Evolutionary conservation across 805 yeast species (phyloP).

Genomic region (Teunomyces panamensis): DNA sequence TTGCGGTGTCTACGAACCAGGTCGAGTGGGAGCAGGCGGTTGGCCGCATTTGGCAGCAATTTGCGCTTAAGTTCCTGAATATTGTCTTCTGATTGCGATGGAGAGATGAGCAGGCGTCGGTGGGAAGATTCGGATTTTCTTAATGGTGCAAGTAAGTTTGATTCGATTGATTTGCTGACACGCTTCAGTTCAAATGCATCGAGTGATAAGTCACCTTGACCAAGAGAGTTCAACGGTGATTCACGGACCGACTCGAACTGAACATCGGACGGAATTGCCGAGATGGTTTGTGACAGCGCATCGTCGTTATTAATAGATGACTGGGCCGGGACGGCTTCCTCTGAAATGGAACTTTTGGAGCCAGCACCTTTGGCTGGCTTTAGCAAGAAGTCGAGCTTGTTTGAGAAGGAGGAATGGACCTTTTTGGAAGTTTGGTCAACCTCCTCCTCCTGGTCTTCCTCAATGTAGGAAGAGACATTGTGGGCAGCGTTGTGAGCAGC

Average conservation of each 20-base stretch:
- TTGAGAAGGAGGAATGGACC: constrained; percentile 12
- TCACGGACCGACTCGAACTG: constrained; percentile 48
- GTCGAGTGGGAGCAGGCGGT: constrained; percentile 11
- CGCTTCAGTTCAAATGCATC: constrained; percentile 20
- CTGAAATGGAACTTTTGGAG: constrained; percentile 8
- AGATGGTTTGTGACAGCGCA: background rate
- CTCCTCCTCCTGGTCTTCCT: constrained; percentile 6
- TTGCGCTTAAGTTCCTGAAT: constrained; percentile 10
- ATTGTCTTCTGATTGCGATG: constrained; percentile 18
- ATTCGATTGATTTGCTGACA: constrained; percentile 4
- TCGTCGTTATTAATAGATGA: background rate
- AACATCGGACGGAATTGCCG: constrained; percentile 20
- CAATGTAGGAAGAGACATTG: constrained; percentile 11
- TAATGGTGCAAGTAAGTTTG: constrained; percentile 3
- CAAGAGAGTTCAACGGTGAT: constrained; percentile 46
- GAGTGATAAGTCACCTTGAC: constrained; percentile 45
- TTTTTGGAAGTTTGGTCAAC: background rate
- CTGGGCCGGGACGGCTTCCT: background rate
- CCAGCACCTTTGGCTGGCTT: constrained; percentile 16
- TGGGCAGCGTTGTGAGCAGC: constrained; percentile 49
- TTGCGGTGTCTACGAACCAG: constrained; percentile 21
- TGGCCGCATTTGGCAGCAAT: constrained; percentile 18
- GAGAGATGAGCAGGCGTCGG: constrained; percentile 11
- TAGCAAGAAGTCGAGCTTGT: constrained; percentile 23
- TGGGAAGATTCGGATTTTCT: constrained; percentile 7